Evolutionary conservation across 371 early-diverging fungal genomes (phyloP), one percentile per base, ranked within the genome.

Genomic region (Mucor indicus): DNA sequence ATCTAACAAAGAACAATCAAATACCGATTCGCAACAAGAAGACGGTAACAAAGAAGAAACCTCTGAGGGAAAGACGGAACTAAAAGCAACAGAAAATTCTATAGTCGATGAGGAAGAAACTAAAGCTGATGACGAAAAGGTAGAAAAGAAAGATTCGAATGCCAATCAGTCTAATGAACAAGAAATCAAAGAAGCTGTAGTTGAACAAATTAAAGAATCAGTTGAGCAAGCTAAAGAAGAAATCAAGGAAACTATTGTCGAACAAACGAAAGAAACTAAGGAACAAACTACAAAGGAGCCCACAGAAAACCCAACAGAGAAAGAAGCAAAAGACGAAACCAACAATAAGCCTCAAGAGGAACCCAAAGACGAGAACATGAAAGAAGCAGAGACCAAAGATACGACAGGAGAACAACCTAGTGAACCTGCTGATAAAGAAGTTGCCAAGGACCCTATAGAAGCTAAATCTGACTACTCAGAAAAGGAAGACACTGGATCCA

Each of bases 401-500:
- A 27, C 5, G 9, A 33, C 35, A 45, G n/a, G n/a, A 13, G 15
- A 7, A 35, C 35, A 7, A 23, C 24, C 9, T 11, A 40, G 24
- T 21, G 9, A 10, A 38, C 4, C 21, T 4, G 30, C 4, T 20
- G 44, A 30, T 11, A 11, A 39, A 19, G 30, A 35, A 12, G 27
- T 16, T 32, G 36, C 46, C 19, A 38, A 35, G 24, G 22, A 38
- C 2, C 17, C 38, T 3, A 17, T 19, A 37, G 20, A 15, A 17
- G 37, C 19, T 15, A n/a, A n/a, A n/a, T n/a, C n/a, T n/a, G n/a
- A 13, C n/a, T n/a, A n/a, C n/a, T n/a, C n/a, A n/a, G n/a, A n/a
- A n/a, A n/a, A n/a, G n/a, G n/a, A n/a, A n/a, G 50, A 62, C 16
- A 23, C 44, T 16, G 53, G 62, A 12, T 11, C 21, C 23, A 62